Percentiles rank a stretch among this genome's conserved stretches.
Evolutionary conservation across 192 early-diverging fungal genomes (phyloP).

Genomic region (Linnemannia schmuckeri): DNA sequence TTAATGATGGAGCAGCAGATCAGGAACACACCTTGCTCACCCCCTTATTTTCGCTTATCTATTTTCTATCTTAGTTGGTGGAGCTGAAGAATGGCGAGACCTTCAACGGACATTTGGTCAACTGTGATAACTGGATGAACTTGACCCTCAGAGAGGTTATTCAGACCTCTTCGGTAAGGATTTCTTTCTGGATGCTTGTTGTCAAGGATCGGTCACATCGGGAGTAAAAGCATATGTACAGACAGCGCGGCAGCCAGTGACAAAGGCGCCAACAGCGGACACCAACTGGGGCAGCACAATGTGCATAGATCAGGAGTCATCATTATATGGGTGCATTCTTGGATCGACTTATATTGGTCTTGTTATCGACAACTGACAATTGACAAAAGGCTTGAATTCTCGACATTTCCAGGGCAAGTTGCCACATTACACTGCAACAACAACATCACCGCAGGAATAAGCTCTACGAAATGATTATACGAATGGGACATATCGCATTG

Average conservation of each 20-base stretch:
- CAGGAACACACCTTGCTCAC: constrained; percentile 3
- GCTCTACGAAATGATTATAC: too few species aligned
- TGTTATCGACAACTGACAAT: not conserved
- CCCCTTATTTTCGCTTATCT: not conserved
- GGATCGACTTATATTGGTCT: not conserved
- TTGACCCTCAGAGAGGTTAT: constrained; percentile 95
- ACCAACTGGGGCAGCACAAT: not conserved
- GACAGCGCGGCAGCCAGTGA: too few species aligned
- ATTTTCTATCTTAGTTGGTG: constrained; percentile 71
- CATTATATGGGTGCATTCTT: not conserved
- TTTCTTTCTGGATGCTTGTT: not conserved
- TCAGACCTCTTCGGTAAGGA: constrained; percentile 84
- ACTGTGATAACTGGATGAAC: constrained; percentile 99
- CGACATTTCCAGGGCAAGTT: not conserved
- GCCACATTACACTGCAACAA: not conserved
- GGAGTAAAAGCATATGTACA: not conserved
- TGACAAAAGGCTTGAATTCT: not conserved
- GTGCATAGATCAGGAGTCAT: not conserved
- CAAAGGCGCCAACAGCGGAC: not conserved
- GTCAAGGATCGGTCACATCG: not conserved
- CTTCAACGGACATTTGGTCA: constrained; percentile 97
- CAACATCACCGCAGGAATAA: not conserved
- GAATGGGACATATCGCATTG: not conserved
- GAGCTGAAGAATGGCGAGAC: constrained; percentile 98
- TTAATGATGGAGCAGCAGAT: not conserved